Evolutionary conservation across 2,329 filamentous ascomycete species (phyloP).

Genomic region (Juglanconis juglandina): DNA sequence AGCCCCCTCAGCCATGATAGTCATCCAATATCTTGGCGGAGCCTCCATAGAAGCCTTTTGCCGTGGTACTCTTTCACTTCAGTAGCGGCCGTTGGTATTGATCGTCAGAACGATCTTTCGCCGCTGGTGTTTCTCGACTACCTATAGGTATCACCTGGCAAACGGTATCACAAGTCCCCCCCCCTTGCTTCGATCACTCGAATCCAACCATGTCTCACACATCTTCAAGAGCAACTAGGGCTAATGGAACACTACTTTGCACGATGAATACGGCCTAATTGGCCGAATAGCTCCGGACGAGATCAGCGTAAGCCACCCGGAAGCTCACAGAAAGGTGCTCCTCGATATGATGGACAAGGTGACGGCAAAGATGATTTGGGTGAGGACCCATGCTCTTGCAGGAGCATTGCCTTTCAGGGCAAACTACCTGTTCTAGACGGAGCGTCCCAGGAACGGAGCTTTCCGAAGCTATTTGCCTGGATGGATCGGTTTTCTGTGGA

Average conservation of each 20-base stretch:
- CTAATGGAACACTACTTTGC: background rate
- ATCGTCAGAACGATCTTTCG: background rate
- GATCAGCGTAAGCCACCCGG: conserved; percentile 8
- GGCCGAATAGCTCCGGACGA: conserved; percentile 5
- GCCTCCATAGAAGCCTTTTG: background rate
- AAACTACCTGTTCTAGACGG: conserved; percentile 22
- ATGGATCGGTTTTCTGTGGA: conserved; percentile 18
- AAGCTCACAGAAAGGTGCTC: background rate
- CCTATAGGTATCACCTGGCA: too few species aligned
- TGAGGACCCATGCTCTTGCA: too few species aligned
- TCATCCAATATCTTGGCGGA: background rate
- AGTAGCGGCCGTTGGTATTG: background rate
- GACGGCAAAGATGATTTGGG: conserved; percentile 22
- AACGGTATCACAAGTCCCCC: background rate
- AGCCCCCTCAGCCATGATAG: too few species aligned
- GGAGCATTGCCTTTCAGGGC: conserved; percentile 28
- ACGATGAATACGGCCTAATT: conserved; percentile 4
- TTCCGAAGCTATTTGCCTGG: conserved; percentile 19
- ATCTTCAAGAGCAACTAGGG: conserved; percentile 4
- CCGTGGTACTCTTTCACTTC: background rate
- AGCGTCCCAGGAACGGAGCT: conserved; percentile 18
- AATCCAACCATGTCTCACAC: conserved; percentile 1
- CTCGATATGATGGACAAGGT: conserved; percentile 1
- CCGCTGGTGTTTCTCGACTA: background rate
- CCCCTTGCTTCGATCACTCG: background rate